These are phyloP conservation scores for Termitomyces eurrhizus DNA, from an alignment of 768 basidiomycete genomes.

Conservation along the genomic window DNA sequence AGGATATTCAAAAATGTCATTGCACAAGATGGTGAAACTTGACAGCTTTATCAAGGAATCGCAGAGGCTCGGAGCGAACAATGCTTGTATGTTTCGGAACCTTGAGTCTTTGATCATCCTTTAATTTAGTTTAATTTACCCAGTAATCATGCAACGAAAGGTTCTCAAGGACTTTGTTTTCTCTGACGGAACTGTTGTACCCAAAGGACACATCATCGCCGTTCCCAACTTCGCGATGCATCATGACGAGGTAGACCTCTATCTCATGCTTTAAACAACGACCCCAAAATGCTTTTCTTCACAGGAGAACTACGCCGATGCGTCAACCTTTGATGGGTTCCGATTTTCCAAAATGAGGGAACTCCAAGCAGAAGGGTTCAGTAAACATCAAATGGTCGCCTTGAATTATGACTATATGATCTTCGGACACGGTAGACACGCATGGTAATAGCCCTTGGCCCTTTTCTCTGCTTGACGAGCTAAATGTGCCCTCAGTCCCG, in stretches of 20 bases:
- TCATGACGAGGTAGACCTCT: constrained; percentile 7
- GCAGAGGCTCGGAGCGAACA: constrained; percentile 23
- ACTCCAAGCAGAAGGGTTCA: constrained; percentile 13
- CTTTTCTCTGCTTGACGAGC: background rate
- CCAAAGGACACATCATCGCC: constrained; percentile 18
- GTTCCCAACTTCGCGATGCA: constrained; percentile 8
- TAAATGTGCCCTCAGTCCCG: constrained; percentile 23
- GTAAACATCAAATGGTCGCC: background rate
- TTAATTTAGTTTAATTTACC: background rate
- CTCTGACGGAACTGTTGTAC: constrained; percentile 23
- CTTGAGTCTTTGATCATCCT: background rate
- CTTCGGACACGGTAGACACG: constrained; percentile 8
- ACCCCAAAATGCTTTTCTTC: background rate
- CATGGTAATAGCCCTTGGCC: background rate
- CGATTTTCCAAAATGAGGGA: constrained; percentile 30
- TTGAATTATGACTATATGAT: background rate
- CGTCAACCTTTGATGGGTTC: constrained; percentile 34
- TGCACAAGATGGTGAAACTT: constrained; percentile 37
- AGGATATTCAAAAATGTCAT: constrained; percentile 32
- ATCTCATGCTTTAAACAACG: background rate
- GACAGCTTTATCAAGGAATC: constrained; percentile 45
- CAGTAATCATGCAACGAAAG: constrained; percentile 19
- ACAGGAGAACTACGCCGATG: constrained; percentile 14
- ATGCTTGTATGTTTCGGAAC: constrained; percentile 21
- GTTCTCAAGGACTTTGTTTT: constrained; percentile 21